These are phyloP conservation scores for Ophiostoma sp. DNA, from an alignment of 2,329 filamentous ascomycete species.

Conservation along the genomic window DNA sequence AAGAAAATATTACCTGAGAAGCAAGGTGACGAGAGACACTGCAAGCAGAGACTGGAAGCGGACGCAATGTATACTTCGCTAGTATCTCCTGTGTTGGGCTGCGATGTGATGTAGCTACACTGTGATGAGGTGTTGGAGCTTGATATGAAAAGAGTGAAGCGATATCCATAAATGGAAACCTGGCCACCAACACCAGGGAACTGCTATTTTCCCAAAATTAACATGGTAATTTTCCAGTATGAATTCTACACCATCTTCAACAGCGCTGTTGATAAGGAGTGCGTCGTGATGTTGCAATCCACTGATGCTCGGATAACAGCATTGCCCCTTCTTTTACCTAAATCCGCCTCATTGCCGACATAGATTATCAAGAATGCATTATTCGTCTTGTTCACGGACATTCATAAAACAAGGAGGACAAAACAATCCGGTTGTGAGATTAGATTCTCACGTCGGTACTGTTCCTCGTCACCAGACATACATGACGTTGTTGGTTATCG, in stretches of 20 bases:
- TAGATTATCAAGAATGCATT: background rate
- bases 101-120: background rate
- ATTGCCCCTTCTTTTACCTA: background rate
- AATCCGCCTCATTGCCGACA: background rate
- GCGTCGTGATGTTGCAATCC: background rate
- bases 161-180: background rate
- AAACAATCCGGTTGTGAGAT: background rate
- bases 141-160: background rate
- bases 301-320: background rate
- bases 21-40: no score
- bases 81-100: no score
- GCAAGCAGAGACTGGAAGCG: no score
- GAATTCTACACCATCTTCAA: background rate
- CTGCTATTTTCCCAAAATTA: background rate
- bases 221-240: background rate
- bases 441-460: background rate
- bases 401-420: background rate
- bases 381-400: background rate
- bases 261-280: background rate
- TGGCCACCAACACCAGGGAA: background rate
- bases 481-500: background rate
- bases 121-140: background rate
- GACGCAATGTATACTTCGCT: background rate
- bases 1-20: background rate
- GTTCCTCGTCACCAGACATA: background rate